phyloP scores from a whole-genome alignment of 83 land plant species.

The Diphasiastrum complanatum region DNA sequence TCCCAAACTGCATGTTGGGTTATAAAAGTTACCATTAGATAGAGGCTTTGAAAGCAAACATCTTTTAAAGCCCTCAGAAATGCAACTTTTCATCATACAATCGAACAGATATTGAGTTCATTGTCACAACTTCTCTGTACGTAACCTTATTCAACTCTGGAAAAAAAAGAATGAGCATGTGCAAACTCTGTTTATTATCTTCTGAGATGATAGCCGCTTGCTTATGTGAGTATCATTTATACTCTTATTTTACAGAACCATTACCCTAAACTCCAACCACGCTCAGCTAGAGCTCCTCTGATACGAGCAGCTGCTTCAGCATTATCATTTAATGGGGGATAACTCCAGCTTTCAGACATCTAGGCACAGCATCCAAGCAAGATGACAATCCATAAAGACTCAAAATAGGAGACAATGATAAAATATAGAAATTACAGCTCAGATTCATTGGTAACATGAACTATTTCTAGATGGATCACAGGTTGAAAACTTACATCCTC shows the following conservation, averaged over 20 bases:
- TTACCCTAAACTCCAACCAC: constrained; percentile 62
- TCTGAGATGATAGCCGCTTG: too few relatives aligned
- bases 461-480: not conserved
- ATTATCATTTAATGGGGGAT: constrained; percentile 91
- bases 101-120: too few relatives aligned
- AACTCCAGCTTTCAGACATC: constrained; percentile 94
- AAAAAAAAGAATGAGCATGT: too few relatives aligned
- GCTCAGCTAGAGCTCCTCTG: constrained; percentile 71
- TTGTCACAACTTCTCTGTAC: too few relatives aligned
- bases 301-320: constrained; percentile 65
- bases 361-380: constrained; percentile 12
- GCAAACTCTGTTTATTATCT: too few relatives aligned
- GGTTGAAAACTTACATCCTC: constrained; percentile 68
- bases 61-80: too few relatives aligned
- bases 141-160: too few relatives aligned
- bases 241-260: not conserved
- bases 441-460: not conserved
- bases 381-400: not conserved
- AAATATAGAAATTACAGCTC: not conserved
- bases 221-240: too few relatives aligned
- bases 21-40: too few relatives aligned
- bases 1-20: too few relatives aligned
- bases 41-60: too few relatives aligned
- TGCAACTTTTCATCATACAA: too few relatives aligned
- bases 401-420: not conserved